Base-by-base conservation (phyloP, 176 grass and related monocot genomes). In the Pontederia crassipes region DNA sequence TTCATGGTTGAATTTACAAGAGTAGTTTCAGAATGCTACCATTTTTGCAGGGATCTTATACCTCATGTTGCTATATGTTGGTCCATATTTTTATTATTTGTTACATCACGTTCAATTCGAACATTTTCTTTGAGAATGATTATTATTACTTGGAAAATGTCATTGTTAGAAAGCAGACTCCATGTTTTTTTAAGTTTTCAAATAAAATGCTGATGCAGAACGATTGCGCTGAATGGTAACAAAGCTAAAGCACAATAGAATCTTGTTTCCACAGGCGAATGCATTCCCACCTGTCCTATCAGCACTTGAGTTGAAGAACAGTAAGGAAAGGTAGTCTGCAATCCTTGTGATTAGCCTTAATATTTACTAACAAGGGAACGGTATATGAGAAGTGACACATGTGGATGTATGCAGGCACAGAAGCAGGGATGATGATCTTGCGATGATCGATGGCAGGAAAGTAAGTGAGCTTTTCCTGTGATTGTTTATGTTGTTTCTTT, bases 271-370 rank as follows among this genome's bases (percentile, higher is more conserved):
- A 20, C 66, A 89, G 86, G 68, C 66, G 54, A 66, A 50, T 61
- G 29, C 63, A 54, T 14, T 60, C 45, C 71, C 57, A 75, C 53
- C 28, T 57, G 45, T 60, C 27, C 55, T 59, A 49, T 70, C 79
- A 57, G 59, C 68, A 46, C 29, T n/a, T 51, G 81, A 76, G 67
- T 61, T 81, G 11, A 69, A 12, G 50, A 81, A 74, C 56, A 14
- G 63, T 72, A 89, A 78, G 64, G 78, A 81, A 51, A 85, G 81
- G 86, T 89, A 77, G 47, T 48, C 45, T 64, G 40, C 15, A 60
- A 70, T 13, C 52, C 58, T 61, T 15, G 18, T 57, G 9, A 12
- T 56, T 69, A 4, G 2, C 32, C 20, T 57, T 45, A 24, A 9
- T 14, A 4, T 15, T 45, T 20, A 10, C 13, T 54, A 40, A 40